Base-by-base conservation (phyloP, 768 basidiomycete genomes). In the Naganishia kalamii region DNA sequence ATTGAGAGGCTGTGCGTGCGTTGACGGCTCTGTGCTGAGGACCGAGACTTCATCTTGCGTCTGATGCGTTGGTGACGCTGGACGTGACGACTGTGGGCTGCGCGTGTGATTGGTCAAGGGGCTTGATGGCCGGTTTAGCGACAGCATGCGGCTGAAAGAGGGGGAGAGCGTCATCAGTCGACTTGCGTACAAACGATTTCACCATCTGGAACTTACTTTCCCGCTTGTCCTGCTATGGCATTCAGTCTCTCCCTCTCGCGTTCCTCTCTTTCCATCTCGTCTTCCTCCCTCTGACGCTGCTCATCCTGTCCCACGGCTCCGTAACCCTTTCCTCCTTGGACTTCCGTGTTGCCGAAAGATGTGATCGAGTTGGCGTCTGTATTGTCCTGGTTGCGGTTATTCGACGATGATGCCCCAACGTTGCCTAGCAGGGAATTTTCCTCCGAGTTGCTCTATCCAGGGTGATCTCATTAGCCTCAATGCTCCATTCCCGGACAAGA, bases 251-350 rank as follows among this genome's bases (percentile, higher is more conserved):
- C 60, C 32, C 60, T 2, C 35, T 61, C 60, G 5, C 60, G 27
- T 41, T 57, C 46, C 40, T 61, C 60, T 17, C 37, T 61, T 35
- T 61, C 60, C 60, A 41, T 61, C 41, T 61, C 60, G 11, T 44
- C 43, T 29, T 47, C 15, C 32, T 48, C 43, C 21, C 43, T 44
- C 21, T n/a, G 5, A 12, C 29, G 43, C 15, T 61, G 27, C 23
- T 48, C 46, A 3, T 21, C 60, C 21, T 48, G 43, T 19, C 60
- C 60, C 30, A 43, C 32, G n/a, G 60, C 60, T 15, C 60, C 60
- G 32, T 61, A 61, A 1, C 37, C 21, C 27, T 57, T 57, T 12
- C 29, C 25, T 25, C 54, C 54, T 23, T 35, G 21, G 11, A 21
- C 37, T 40, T 57, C 35, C 54, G 37, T 23, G 15, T 57, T 57